Percentiles rank a stretch among this genome's conserved stretches.
phyloP scores from a whole-genome alignment of 306 rosid species.

The Cajanus cajan region DNA sequence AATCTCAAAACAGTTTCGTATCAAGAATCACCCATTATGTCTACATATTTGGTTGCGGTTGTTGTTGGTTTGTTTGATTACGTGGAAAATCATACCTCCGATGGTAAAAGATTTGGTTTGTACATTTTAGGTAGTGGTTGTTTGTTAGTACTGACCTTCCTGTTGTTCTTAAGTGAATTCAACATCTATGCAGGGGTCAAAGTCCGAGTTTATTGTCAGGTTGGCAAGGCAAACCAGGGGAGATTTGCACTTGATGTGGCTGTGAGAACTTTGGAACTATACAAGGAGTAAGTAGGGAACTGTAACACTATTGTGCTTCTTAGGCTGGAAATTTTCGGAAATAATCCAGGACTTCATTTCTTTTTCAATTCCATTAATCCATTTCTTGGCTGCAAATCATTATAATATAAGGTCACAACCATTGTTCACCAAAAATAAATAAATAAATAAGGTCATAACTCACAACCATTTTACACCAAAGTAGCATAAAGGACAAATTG shows the following conservation, averaged over 20 bases:
- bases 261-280: constrained; percentile 69
- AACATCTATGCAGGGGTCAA: constrained; percentile 67
- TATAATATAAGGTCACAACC: neutral
- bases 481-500: too few relatives aligned
- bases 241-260: constrained; percentile 87
- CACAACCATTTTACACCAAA: too few relatives aligned
- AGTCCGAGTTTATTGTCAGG: constrained; percentile 90
- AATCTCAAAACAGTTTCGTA: constrained; percentile 63
- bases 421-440: neutral
- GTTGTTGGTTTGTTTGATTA: constrained; percentile 90
- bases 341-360: neutral
- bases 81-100: constrained; percentile 85
- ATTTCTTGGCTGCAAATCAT: constrained; percentile 1
- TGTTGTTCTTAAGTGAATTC: constrained; percentile 20
- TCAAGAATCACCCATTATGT: constrained; percentile 89
- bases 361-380: neutral
- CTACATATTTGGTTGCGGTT: constrained; percentile 89
- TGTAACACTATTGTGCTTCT: constrained; percentile 8
- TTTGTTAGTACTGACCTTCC: neutral
- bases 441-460: too few relatives aligned
- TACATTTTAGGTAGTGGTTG: neutral
- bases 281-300: constrained; percentile 61
- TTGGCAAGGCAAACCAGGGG: constrained; percentile 84
- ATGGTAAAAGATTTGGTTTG: constrained; percentile 50
- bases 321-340: neutral